Evolutionary conservation across 495 filamentous ascomycete genomes (phyloP).

Genomic region (Talaromyces ruber): DNA sequence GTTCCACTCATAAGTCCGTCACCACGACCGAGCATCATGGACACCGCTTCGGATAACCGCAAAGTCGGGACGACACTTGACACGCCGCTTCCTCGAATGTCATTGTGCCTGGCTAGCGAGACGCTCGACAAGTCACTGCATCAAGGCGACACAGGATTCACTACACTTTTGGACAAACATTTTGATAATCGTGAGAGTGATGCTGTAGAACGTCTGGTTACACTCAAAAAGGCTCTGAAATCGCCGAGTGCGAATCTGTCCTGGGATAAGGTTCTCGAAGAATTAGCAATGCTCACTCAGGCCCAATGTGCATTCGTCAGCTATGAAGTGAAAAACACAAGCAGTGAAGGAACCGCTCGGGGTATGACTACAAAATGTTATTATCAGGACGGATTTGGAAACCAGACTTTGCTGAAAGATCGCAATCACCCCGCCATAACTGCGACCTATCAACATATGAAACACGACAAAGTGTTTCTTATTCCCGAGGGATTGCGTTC

Average conservation of each 20-base stretch:
- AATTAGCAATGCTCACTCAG: conserved; percentile 51
- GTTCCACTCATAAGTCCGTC: neutral
- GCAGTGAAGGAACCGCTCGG: conserved; percentile 35
- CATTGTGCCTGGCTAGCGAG: conserved; percentile 35
- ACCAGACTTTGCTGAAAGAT: conserved; percentile 45
- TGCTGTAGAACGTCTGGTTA: conserved; percentile 53
- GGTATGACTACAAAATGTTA: conserved; percentile 62
- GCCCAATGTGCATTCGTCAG: conserved; percentile 68
- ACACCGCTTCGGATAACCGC: neutral
- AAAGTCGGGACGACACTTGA: neutral
- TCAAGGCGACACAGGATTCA: conserved; percentile 42
- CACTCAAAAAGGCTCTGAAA: conserved; percentile 52
- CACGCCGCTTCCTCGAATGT: conserved; percentile 6
- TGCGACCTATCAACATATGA: conserved; percentile 61
- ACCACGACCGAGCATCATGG: neutral
- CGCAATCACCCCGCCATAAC: conserved; percentile 58
- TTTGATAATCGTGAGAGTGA: conserved; percentile 47
- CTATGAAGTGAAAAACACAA: conserved; percentile 1
- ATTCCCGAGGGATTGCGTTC: conserved; percentile 55
- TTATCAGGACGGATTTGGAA: conserved; percentile 53
- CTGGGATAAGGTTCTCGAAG: conserved; percentile 60
- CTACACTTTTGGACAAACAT: conserved; percentile 33
- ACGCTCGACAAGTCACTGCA: conserved; percentile 29
- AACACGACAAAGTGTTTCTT: conserved; percentile 64
- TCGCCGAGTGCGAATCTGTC: conserved; percentile 51